A percentile compares a stretch with the other conserved stretches of the same genome.
phyloP scores from a whole-genome alignment of 73 alveolate genomes.

The Paramecium caudatum region DNA sequence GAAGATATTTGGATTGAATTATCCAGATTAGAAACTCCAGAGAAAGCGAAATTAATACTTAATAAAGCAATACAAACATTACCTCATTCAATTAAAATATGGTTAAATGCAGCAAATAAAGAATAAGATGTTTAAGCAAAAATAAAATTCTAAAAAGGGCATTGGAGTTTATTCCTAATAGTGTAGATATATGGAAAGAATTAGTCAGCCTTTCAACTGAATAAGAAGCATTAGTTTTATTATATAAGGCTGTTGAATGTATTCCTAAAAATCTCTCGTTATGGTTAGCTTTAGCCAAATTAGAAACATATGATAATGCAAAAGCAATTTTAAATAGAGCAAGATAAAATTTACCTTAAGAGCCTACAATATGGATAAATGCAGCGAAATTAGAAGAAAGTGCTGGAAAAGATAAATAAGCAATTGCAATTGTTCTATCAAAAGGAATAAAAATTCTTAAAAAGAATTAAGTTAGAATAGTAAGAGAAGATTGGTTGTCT shows the following conservation, averaged over 20 bases:
- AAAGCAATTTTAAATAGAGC: constrained; percentile 92
- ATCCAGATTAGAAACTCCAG: constrained; percentile 91
- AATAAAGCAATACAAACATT: constrained; percentile 86
- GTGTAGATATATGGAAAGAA: constrained; percentile 95
- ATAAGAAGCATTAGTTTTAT: constrained; percentile 90
- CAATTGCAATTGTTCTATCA: constrained; percentile 76
- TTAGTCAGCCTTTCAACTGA: constrained; percentile 83
- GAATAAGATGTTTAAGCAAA: constrained; percentile 87
- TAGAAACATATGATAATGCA: constrained; percentile 95
- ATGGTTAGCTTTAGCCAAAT: constrained; percentile 96
- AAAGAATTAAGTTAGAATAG: constrained; percentile 77
- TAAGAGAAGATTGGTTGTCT: constrained; percentile 85
- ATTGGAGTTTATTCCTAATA: constrained; percentile 87
- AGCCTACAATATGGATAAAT: constrained; percentile 90
- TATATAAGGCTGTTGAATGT: constrained; percentile 92
- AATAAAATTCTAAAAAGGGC: constrained; percentile 87
- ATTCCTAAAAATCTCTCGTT: constrained; percentile 93
- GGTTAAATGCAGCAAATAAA: constrained; percentile 88
- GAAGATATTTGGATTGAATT: constrained; percentile 98
- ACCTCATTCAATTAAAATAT: constrained; percentile 92
- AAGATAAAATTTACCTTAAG: constrained; percentile 90
- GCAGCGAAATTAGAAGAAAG: constrained; percentile 95
- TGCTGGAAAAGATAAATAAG: constrained; percentile 78
- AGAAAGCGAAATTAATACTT: constrained; percentile 86
- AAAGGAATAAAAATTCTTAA: constrained; percentile 82